A percentile compares a stretch with the other conserved stretches of the same genome.
Evolutionary conservation across 345 rosid species (phyloP).

Genomic region (Gossypium australe): DNA sequence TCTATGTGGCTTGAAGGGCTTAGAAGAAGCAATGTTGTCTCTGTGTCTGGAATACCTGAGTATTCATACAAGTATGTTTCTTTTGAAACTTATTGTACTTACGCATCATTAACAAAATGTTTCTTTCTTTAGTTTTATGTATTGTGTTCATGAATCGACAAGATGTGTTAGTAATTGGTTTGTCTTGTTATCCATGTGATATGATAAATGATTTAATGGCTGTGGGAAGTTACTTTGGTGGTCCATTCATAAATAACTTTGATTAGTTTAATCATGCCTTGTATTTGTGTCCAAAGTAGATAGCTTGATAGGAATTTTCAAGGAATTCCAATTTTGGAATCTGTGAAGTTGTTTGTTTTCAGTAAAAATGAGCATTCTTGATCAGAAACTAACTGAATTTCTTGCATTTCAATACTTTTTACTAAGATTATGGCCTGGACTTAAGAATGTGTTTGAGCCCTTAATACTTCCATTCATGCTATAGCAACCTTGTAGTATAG

Average conservation of each 20-base stretch:
- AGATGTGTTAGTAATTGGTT: background rate
- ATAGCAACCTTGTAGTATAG: background rate
- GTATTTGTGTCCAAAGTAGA: background rate
- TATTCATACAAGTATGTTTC: constrained; percentile 78
- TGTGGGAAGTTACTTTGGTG: background rate
- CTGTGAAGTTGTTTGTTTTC: background rate
- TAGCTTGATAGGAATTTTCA: background rate
- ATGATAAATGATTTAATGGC: constrained; percentile 5
- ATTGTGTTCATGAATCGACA: background rate
- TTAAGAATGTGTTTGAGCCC: background rate
- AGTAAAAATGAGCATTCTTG: background rate
- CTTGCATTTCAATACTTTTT: background rate
- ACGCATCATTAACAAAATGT: background rate
- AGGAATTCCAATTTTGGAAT: background rate
- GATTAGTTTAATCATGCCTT: background rate
- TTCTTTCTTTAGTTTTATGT: constrained; percentile 1
- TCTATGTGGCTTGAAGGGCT: constrained; percentile 79
- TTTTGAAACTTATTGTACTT: constrained; percentile 6
- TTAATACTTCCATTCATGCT: background rate
- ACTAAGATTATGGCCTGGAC: background rate
- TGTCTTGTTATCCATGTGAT: background rate
- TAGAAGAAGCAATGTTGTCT: constrained; percentile 47
- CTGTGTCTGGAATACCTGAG: constrained; percentile 89
- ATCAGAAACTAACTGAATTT: constrained; percentile 1
- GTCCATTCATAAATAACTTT: background rate